Percentiles rank a stretch among this genome's conserved stretches.
Conservation (phyloP, 2,329 filamentous ascomycete genomes). For the Aurifilum marmelostoma region DNA sequence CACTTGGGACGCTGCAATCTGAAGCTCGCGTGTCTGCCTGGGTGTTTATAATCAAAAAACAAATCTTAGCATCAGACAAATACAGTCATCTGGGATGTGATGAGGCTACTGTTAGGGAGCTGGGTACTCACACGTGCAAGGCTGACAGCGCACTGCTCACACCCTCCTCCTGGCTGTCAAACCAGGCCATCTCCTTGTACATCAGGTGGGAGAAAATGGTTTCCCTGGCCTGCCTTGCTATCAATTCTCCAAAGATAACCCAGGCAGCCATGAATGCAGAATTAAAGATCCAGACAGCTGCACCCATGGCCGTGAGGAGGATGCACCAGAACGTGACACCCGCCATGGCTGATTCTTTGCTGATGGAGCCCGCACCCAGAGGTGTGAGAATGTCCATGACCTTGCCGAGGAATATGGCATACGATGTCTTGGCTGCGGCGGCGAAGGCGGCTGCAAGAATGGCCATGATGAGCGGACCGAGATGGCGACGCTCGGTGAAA, state of each 20-base stretch:
- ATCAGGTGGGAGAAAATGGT: slow-evolving; percentile 70
- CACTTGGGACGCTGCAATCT: slow-evolving; percentile 77
- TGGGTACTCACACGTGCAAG: slow-evolving; percentile 68
- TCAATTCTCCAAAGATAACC: slow-evolving; percentile 79
- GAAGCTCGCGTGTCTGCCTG: slow-evolving; percentile 82
- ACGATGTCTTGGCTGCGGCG: slow-evolving; percentile 65
- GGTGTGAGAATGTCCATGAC: slow-evolving; percentile 73
- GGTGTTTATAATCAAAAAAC: neutral
- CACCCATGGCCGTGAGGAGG: slow-evolving; percentile 65
- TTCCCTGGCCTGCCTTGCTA: slow-evolving; percentile 68
- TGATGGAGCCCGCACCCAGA: slow-evolving; percentile 61
- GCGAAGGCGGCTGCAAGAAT: slow-evolving; percentile 59
- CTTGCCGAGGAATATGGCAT: slow-evolving; percentile 72
- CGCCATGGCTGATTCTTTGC: slow-evolving; percentile 54
- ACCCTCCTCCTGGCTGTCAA: slow-evolving; percentile 73
- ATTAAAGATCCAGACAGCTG: slow-evolving; percentile 68
- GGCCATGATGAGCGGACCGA: slow-evolving; percentile 56
- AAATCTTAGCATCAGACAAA: neutral
- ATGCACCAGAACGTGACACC: slow-evolving; percentile 63
- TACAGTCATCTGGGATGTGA: no score
- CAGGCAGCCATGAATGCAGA: slow-evolving; percentile 70
- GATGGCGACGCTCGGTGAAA: slow-evolving; percentile 69
- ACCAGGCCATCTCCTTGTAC: slow-evolving; percentile 79
- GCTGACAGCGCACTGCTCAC: slow-evolving; percentile 71
- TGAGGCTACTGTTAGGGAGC: neutral